Evolutionary conservation across 1,284 basidiomycete genomes (phyloP).

Genomic region (Leccinum pachyderme): DNA sequence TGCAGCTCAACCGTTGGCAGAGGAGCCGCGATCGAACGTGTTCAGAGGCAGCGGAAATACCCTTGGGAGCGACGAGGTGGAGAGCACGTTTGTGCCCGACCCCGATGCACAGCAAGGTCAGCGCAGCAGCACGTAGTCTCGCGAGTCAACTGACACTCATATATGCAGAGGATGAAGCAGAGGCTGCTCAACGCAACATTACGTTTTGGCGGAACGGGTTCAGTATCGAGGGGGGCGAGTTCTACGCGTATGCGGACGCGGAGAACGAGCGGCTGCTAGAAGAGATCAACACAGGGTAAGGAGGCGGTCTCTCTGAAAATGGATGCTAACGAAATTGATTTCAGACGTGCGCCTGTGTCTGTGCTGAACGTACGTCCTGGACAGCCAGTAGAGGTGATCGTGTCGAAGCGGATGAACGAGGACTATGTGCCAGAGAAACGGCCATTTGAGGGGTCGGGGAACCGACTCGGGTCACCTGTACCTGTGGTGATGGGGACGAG

Average conservation of each 20-base stretch:
- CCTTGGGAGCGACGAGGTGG: slow-evolving; percentile 84
- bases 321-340: not conserved
- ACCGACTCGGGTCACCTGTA: slow-evolving; percentile 76
- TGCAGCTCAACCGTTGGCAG: slow-evolving; percentile 19
- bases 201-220: slow-evolving; percentile 97
- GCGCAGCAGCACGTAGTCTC: not conserved
- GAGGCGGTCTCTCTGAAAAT: not conserved
- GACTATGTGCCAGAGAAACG: slow-evolving; percentile 63
- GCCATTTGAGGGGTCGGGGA: slow-evolving; percentile 74
- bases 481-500: slow-evolving; percentile 33
- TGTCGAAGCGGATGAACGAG: slow-evolving; percentile 74
- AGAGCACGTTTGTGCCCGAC: slow-evolving; percentile 72
- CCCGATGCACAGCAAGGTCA: slow-evolving; percentile 43
- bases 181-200: slow-evolving; percentile 70
- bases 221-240: slow-evolving; percentile 86
- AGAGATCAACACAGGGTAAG: slow-evolving; percentile 79
- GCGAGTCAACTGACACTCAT: not conserved
- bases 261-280: slow-evolving; percentile 70
- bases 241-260: slow-evolving; percentile 86
- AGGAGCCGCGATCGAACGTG: slow-evolving; percentile 8
- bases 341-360: slow-evolving; percentile 73
- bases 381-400: slow-evolving; percentile 85
- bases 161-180: slow-evolving; percentile 46
- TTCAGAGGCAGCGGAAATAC: slow-evolving; percentile 79
- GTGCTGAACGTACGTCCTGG: slow-evolving; percentile 77